These are phyloP conservation scores for Beverwykella pulmonaria DNA, from an alignment of 495 filamentous ascomycete genomes.

Conservation along the genomic window DNA sequence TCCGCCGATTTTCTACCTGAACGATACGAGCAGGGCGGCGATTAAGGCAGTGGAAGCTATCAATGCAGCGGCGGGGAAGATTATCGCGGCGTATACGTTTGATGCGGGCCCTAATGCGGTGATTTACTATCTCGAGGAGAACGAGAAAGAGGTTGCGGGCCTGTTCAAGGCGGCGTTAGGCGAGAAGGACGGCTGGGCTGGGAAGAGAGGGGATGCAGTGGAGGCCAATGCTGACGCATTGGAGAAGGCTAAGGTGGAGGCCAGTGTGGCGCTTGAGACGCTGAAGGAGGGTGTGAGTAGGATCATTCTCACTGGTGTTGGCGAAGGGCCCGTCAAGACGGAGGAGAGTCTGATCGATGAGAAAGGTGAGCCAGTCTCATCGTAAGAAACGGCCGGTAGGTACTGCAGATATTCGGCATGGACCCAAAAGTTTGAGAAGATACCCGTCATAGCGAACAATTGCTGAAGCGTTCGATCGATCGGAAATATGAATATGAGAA, in stretches of 20 bases:
- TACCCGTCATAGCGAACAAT: conserved; percentile 6
- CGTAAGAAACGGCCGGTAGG: neutral
- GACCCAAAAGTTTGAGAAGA: neutral
- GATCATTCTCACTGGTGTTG: conserved; percentile 88
- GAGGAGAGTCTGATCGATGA: conserved; percentile 76
- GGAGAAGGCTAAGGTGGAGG: conserved; percentile 48
- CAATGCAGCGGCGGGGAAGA: conserved; percentile 69
- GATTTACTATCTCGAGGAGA: conserved; percentile 85
- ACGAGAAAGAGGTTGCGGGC: conserved; percentile 69
- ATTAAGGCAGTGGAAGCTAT: conserved; percentile 86
- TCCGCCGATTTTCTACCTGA: conserved; percentile 98
- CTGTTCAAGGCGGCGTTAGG: conserved; percentile 63
- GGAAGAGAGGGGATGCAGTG: conserved; percentile 52
- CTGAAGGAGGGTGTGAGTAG: conserved; percentile 79
- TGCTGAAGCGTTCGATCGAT: neutral
- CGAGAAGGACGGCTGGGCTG: conserved; percentile 51
- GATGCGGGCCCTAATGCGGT: conserved; percentile 97
- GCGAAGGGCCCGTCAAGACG: conserved; percentile 81
- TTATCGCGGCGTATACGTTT: conserved; percentile 91
- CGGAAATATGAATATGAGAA: neutral
- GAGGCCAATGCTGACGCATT: conserved; percentile 55
- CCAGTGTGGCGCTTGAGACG: conserved; percentile 54
- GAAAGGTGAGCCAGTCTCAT: conserved; percentile 55
- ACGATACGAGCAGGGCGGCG: conserved; percentile 83
- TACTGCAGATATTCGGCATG: neutral